Evolutionary conservation across 345 rosid species (phyloP).

Genomic region (Salix suchowensis): DNA sequence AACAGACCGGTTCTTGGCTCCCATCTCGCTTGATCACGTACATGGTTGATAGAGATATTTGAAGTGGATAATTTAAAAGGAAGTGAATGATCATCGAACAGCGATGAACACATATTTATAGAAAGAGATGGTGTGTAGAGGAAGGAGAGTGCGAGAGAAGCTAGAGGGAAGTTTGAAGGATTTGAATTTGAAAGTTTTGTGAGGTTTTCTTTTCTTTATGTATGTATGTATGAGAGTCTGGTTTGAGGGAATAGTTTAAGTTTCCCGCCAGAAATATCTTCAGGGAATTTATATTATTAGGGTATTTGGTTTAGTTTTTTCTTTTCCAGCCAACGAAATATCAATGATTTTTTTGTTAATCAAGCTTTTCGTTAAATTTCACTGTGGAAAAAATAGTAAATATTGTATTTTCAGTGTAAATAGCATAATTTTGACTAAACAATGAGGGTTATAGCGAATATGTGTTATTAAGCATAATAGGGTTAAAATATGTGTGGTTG

Average conservation of each 20-base stretch:
- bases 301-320: neutral
- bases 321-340: no score
- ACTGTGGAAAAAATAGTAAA: no score
- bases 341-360: no score
- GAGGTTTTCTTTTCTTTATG: neutral
- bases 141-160: constrained; percentile 31
- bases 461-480: no score
- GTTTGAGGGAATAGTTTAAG: neutral
- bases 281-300: neutral
- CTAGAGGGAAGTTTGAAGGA: neutral
- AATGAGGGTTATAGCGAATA: no score
- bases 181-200: constrained; percentile 7
- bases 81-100: constrained; percentile 2
- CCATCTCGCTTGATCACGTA: constrained; percentile 89
- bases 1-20: constrained; percentile 65
- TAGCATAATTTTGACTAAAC: no score
- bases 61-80: neutral
- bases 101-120: neutral
- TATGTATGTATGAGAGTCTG: neutral
- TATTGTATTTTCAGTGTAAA: no score
- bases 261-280: constrained; percentile 10
- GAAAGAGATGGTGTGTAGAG: constrained; percentile 23
- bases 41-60: constrained; percentile 26
- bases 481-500: no score
- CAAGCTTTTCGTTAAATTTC: no score